A percentile compares a stretch with the other conserved stretches of the same genome.
These are phyloP conservation scores for Tetrapisispora nanseiensis DNA, from an alignment of 805 yeast genomes.

Conservation along the genomic window DNA sequence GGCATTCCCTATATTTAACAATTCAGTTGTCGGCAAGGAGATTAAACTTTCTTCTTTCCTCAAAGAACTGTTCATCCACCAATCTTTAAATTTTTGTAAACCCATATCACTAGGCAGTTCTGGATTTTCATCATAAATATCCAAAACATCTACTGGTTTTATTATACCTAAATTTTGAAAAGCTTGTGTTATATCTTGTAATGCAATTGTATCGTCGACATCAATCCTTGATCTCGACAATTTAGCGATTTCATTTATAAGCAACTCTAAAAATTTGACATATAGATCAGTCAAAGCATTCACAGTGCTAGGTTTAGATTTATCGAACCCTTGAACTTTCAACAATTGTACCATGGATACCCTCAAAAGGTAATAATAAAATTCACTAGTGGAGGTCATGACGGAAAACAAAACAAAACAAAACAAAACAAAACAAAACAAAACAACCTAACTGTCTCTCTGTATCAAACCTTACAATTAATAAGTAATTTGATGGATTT, in stretches of 20 bases:
- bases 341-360: conserved; percentile 46
- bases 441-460: background rate
- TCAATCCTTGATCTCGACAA: conserved; percentile 41
- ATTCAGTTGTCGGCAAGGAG: conserved; percentile 28
- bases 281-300: conserved; percentile 73
- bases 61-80: conserved; percentile 40
- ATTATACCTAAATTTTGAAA: conserved; percentile 54
- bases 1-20: conserved; percentile 8
- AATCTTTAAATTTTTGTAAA: conserved; percentile 41
- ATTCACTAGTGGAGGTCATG: conserved; percentile 29
- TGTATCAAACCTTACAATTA: too few relatives aligned
- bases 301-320: conserved; percentile 58
- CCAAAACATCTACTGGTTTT: conserved; percentile 47
- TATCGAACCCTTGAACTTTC: conserved; percentile 76
- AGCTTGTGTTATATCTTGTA: conserved; percentile 64
- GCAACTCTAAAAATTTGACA: conserved; percentile 47
- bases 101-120: conserved; percentile 39
- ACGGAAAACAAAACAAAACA: background rate
- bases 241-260: conserved; percentile 41
- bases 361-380: conserved; percentile 39
- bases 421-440: background rate
- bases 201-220: conserved; percentile 36
- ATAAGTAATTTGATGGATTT: too few relatives aligned
- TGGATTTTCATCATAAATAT: conserved; percentile 40
- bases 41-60: conserved; percentile 36